These are phyloP conservation scores for Camelina sativa DNA, from an alignment of 345 rosid genomes.

Conservation along the genomic window DNA sequence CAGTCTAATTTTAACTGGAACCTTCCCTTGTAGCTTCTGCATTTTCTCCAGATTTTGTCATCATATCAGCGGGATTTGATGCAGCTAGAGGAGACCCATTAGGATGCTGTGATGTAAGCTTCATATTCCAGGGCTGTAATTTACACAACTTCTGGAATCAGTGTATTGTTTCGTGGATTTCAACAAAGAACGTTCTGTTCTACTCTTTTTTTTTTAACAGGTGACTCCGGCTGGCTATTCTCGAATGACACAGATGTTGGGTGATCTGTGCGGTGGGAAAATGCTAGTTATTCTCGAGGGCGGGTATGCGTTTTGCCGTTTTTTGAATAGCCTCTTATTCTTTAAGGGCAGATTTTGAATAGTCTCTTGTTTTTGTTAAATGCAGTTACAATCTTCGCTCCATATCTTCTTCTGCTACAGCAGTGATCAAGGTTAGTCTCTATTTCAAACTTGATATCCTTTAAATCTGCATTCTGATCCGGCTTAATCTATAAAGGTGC, in stretches of 20 bases:
- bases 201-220: conserved; percentile 42
- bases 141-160: conserved; percentile 17
- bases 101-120: conserved; percentile 93
- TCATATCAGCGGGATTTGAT: conserved; percentile 98
- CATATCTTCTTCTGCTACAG: conserved; percentile 92
- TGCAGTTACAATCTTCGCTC: conserved; percentile 97
- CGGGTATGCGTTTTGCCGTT: conserved; percentile 60
- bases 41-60: conserved; percentile 90
- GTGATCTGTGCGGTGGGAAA: conserved; percentile 69
- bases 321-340: conserved; percentile 11
- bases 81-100: conserved; percentile 99
- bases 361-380: conserved; percentile 1
- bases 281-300: conserved; percentile 97
- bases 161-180: background rate
- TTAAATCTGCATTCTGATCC: background rate
- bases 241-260: conserved; percentile 79
- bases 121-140: conserved; percentile 4
- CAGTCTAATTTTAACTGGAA: conserved; percentile 20
- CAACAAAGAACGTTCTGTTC: conserved; percentile 5
- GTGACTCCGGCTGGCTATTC: conserved; percentile 94
- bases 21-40: conserved; percentile 67
- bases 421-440: conserved; percentile 80
- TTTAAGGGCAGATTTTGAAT: conserved; percentile 11
- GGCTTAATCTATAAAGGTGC: conserved; percentile 53
- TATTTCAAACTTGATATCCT: conserved; percentile 14